phyloP scores from a whole-genome alignment of 495 filamentous ascomycete genomes.

The Penicillium longicatenatum region DNA sequence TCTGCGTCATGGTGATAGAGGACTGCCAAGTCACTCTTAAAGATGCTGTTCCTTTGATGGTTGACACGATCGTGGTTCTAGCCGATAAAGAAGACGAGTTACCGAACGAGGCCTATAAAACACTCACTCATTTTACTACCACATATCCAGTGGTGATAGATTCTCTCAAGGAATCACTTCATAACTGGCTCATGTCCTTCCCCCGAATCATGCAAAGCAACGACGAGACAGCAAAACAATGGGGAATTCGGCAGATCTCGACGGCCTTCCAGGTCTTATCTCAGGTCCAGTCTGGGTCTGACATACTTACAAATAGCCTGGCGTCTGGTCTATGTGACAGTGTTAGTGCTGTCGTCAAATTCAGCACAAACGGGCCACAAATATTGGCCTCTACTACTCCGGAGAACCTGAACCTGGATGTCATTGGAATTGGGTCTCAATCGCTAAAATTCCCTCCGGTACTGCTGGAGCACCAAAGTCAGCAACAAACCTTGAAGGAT shows the following conservation, averaged over 20 bases:
- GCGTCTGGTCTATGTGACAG: constrained; percentile 54
- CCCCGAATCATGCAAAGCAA: constrained; percentile 81
- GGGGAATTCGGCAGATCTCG: constrained; percentile 71
- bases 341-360: constrained; percentile 41
- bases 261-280: constrained; percentile 70
- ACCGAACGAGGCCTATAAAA: constrained; percentile 40
- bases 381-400: constrained; percentile 23
- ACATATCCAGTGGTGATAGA: constrained; percentile 66
- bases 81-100: constrained; percentile 50
- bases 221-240: constrained; percentile 75
- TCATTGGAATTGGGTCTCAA: constrained; percentile 24
- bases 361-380: constrained; percentile 29
- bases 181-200: constrained; percentile 79
- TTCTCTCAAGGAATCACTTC: constrained; percentile 68
- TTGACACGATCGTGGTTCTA: constrained; percentile 80
- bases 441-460: constrained; percentile 49
- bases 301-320: constrained; percentile 68
- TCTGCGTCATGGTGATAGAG: constrained; percentile 75
- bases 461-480: constrained; percentile 61
- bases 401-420: constrained; percentile 25
- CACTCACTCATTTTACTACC: constrained; percentile 60
- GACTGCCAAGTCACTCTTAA: constrained; percentile 73
- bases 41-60: constrained; percentile 67
- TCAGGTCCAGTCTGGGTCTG: constrained; percentile 64
- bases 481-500: constrained; percentile 57